Percentiles rank a stretch among this genome's conserved stretches.
These are phyloP conservation scores for Drechslerella coelobrocha DNA, from an alignment of 2,329 filamentous ascomycete genomes.

Conservation along the genomic window DNA sequence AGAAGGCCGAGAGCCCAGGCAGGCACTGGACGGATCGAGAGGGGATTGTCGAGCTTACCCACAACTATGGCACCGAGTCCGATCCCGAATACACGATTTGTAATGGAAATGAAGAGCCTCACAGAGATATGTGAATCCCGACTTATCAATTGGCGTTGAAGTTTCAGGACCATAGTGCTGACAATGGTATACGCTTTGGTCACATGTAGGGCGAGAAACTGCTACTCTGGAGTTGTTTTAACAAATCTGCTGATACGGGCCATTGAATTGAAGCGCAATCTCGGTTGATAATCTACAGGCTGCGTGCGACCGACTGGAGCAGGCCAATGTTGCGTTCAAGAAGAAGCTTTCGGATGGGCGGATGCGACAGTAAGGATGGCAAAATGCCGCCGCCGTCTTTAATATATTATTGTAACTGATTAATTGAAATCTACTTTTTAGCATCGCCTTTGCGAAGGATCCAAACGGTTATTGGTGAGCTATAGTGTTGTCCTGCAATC, in stretches of 20 bases:
- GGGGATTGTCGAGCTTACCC: slow-evolving; percentile 84
- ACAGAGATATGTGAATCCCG: slow-evolving; percentile 59
- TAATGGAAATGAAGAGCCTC: slow-evolving; percentile 90
- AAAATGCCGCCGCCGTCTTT: not conserved
- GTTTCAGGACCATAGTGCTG: slow-evolving; percentile 24
- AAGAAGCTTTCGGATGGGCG: slow-evolving; percentile 90
- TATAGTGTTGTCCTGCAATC: slow-evolving; percentile 56
- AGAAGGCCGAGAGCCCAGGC: slow-evolving; percentile 74
- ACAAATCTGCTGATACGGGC: not conserved
- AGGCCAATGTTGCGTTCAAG: slow-evolving; percentile 90
- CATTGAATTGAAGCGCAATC: slow-evolving; percentile 46
- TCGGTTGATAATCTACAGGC: slow-evolving; percentile 70
- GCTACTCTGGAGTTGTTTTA: not conserved
- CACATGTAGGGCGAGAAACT: slow-evolving; percentile 52
- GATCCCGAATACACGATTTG: slow-evolving; percentile 80
- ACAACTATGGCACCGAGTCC: slow-evolving; percentile 79
- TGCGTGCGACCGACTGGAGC: slow-evolving; percentile 86
- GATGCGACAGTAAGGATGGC: slow-evolving; percentile 67
- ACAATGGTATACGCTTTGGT: slow-evolving; percentile 53
- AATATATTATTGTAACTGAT: not conserved
- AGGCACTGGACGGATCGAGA: slow-evolving; percentile 81
- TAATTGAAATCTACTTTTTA: slow-evolving; percentile 1
- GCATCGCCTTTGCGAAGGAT: slow-evolving; percentile 86
- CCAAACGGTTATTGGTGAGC: slow-evolving; percentile 79
- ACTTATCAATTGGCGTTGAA: not conserved